These are phyloP conservation scores for Vanderwaltozyma tropicalis DNA, from an alignment of 805 yeast genomes.

Conservation along the genomic window DNA sequence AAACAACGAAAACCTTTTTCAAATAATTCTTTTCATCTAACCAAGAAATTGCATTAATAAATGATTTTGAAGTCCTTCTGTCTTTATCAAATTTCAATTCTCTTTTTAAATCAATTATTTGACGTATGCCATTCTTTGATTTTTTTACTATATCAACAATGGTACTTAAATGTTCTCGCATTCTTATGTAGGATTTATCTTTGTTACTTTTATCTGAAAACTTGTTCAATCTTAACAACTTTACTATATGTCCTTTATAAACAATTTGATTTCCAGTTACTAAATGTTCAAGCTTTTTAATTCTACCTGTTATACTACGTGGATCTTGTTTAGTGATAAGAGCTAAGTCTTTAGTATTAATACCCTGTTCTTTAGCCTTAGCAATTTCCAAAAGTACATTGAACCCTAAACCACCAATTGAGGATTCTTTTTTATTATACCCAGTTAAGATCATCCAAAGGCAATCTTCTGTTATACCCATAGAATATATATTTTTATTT, in stretches of 20 bases:
- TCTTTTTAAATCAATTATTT: slow-evolving; percentile 48
- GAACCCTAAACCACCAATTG: slow-evolving; percentile 47
- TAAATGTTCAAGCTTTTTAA: slow-evolving; percentile 44
- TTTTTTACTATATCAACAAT: slow-evolving; percentile 42
- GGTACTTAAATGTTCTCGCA: slow-evolving; percentile 21
- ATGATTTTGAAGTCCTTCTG: slow-evolving; percentile 35
- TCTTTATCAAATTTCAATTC: slow-evolving; percentile 44
- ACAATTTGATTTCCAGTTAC: slow-evolving; percentile 34
- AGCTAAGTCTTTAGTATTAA: slow-evolving; percentile 48
- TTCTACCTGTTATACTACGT: slow-evolving; percentile 55
- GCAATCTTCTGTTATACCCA: slow-evolving; percentile 41
- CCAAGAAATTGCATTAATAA: slow-evolving; percentile 37
- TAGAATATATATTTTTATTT: neutral
- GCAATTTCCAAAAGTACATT: slow-evolving; percentile 52
- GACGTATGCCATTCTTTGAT: slow-evolving; percentile 53
- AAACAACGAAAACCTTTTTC: slow-evolving; percentile 42
- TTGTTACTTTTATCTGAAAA: slow-evolving; percentile 24
- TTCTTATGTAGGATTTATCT: slow-evolving; percentile 20
- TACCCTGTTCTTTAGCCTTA: slow-evolving; percentile 43
- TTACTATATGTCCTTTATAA: slow-evolving; percentile 42
- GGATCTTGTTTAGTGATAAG: slow-evolving; percentile 56
- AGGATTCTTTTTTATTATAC: slow-evolving; percentile 38
- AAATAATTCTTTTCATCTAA: slow-evolving; percentile 37
- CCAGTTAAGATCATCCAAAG: slow-evolving; percentile 54
- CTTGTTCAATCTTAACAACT: slow-evolving; percentile 40